Conservation (phyloP, 1,139 yeast genomes). For the Hyphopichia wangnamkhiaoensis region DNA sequence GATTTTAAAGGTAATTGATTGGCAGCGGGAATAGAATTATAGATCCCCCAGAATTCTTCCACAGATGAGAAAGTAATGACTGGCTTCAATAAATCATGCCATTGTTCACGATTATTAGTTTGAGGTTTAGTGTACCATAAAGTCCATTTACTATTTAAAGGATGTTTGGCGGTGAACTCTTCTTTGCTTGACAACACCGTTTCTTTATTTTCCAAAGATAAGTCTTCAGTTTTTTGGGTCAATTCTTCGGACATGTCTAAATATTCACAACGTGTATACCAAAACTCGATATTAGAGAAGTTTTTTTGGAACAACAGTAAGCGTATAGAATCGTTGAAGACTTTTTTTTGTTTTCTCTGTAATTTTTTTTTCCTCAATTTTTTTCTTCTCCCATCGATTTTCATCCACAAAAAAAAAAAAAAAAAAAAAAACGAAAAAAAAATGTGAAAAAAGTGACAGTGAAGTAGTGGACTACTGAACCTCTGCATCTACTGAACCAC, state of each 20-base stretch:
- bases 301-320: too few relatives aligned
- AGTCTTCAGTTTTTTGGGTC: constrained; percentile 53
- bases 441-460: not conserved
- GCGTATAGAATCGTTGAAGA: not conserved
- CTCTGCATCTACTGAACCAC: too few relatives aligned
- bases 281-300: too few relatives aligned
- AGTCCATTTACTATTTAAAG: constrained; percentile 92
- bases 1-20: constrained; percentile 88
- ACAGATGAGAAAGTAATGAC: constrained; percentile 90
- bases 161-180: constrained; percentile 83
- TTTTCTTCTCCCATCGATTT: not conserved
- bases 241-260: constrained; percentile 55
- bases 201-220: constrained; percentile 47
- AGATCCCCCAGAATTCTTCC: constrained; percentile 99
- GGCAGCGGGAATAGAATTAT: constrained; percentile 91
- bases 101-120: constrained; percentile 74
- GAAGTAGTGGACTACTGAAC: too few relatives aligned
- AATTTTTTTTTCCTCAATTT: not conserved
- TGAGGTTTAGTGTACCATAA: constrained; percentile 98
- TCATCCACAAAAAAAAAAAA: constrained; percentile 2
- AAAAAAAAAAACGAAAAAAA: not conserved
- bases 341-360: not conserved
- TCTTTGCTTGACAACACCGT: constrained; percentile 70
- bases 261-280: too few relatives aligned
- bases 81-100: constrained; percentile 93